phyloP scores from a whole-genome alignment of 208 protist genomes.

The Naegleria lovaniensis region DNA sequence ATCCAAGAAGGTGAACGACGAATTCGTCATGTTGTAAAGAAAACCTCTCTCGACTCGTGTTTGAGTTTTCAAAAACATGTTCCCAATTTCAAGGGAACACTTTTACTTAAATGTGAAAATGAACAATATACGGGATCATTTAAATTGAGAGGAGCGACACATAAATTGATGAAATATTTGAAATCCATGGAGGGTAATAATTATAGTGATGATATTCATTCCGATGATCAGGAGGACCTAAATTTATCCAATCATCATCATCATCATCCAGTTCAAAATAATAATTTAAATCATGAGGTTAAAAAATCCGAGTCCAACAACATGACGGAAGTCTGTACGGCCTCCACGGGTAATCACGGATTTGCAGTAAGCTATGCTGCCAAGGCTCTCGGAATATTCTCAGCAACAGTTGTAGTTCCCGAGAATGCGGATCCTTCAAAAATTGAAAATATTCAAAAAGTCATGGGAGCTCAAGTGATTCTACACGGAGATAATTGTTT shows the following conservation, averaged over 20 bases:
- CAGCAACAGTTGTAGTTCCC: neutral
- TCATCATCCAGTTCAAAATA: too few relatives aligned
- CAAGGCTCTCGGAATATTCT: neutral
- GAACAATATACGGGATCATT: neutral
- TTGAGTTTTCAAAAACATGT: neutral
- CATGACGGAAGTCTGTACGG: neutral
- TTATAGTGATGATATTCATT: neutral
- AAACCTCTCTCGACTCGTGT: neutral
- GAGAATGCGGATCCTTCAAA: neutral
- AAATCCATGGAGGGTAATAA: neutral
- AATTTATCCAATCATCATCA: too few relatives aligned
- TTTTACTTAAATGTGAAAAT: conserved; percentile 4
- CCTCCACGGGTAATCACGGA: neutral
- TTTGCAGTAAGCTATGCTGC: neutral
- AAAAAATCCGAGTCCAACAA: too few relatives aligned
- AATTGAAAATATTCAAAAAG: neutral
- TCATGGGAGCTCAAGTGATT: neutral
- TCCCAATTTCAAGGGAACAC: neutral
- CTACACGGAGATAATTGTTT: neutral
- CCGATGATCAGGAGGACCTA: too few relatives aligned
- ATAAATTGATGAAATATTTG: neutral
- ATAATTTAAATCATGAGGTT: too few relatives aligned
- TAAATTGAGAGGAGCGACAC: neutral
- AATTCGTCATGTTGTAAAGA: neutral
- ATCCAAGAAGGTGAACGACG: neutral